Percentiles rank a stretch among this genome's conserved stretches.
Conservation (phyloP, 1,284 basidiomycete genomes). For the Sutorius eximius region DNA sequence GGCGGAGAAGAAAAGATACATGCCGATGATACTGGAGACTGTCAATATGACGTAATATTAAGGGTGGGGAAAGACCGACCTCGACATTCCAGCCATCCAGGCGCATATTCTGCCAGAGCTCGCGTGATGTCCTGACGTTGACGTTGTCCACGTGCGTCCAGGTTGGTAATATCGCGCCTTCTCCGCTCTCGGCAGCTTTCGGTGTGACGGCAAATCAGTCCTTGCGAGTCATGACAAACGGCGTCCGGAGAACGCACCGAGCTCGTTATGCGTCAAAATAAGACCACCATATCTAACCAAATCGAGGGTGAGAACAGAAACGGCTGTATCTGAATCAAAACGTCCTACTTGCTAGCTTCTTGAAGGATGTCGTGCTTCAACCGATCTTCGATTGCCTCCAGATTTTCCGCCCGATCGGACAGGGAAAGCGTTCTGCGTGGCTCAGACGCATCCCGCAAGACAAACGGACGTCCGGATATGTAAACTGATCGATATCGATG, state of each 20-base stretch:
- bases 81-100: slow-evolving; percentile 88
- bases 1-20: slow-evolving; percentile 14
- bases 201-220: slow-evolving; percentile 4
- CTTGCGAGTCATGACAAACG: not conserved
- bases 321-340: not conserved
- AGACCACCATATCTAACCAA: slow-evolving; percentile 79
- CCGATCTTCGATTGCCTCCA: slow-evolving; percentile 93
- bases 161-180: slow-evolving; percentile 85
- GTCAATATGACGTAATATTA: slow-evolving; percentile 9
- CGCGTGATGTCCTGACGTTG: slow-evolving; percentile 86
- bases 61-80: slow-evolving; percentile 37
- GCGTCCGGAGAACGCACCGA: slow-evolving; percentile 46
- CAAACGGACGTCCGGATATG: slow-evolving; percentile 93
- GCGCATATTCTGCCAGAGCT: slow-evolving; percentile 84
- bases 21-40: slow-evolving; percentile 61
- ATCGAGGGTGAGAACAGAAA: slow-evolving; percentile 5
- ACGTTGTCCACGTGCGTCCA: slow-evolving; percentile 91
- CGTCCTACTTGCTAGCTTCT: slow-evolving; percentile 73
- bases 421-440: slow-evolving; percentile 81
- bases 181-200: slow-evolving; percentile 63
- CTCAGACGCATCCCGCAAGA: slow-evolving; percentile 88
- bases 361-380: slow-evolving; percentile 93
- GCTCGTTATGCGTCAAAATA: slow-evolving; percentile 91
- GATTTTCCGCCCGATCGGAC: slow-evolving; percentile 90
- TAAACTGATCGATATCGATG: slow-evolving; percentile 50